These are phyloP conservation scores for Pestalotiopsis sp. DNA, from an alignment of 2,329 filamentous ascomycete genomes.

Conservation along the genomic window DNA sequence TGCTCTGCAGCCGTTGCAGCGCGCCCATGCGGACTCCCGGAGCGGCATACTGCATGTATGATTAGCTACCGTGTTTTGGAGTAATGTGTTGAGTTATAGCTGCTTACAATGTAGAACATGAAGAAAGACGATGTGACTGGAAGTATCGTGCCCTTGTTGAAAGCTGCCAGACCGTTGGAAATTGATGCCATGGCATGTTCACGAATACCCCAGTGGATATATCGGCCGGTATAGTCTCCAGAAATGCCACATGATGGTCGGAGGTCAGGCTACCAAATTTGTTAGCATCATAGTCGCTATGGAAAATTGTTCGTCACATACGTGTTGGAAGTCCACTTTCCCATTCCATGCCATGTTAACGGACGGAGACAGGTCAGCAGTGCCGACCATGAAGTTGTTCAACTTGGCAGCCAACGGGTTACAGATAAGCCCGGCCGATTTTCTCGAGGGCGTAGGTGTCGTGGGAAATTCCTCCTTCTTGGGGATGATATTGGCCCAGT, in stretches of 20 bases:
- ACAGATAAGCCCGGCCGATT: conserved; percentile 48
- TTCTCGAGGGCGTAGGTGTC: conserved; percentile 51
- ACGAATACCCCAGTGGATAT: conserved; percentile 57
- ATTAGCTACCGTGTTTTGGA: neutral
- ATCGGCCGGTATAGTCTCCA: conserved; percentile 13
- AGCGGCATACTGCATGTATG: conserved; percentile 35
- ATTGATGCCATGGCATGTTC: conserved; percentile 64
- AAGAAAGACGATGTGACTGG: conserved; percentile 59
- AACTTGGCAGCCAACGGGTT: conserved; percentile 47
- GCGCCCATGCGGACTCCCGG: conserved; percentile 57
- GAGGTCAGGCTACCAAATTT: conserved; percentile 19
- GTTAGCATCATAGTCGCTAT: neutral
- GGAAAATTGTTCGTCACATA: conserved; percentile 26
- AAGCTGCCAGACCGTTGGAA: conserved; percentile 62
- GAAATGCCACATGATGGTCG: conserved; percentile 23
- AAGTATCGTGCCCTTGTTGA: conserved; percentile 48
- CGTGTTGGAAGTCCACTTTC: conserved; percentile 53
- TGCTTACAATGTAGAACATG: conserved; percentile 55
- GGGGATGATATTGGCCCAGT: conserved; percentile 54
- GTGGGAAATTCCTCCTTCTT: conserved; percentile 43
- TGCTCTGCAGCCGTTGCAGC: conserved; percentile 49
- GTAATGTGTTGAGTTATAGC: accelerated
- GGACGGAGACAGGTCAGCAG: conserved; percentile 48
- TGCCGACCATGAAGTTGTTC: conserved; percentile 47
- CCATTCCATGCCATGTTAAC: conserved; percentile 54